Evolutionary conservation across 805 yeast species (phyloP), one percentile per base, ranked within the genome.

Genomic region (Schizosaccharomyces osmophilus): DNA sequence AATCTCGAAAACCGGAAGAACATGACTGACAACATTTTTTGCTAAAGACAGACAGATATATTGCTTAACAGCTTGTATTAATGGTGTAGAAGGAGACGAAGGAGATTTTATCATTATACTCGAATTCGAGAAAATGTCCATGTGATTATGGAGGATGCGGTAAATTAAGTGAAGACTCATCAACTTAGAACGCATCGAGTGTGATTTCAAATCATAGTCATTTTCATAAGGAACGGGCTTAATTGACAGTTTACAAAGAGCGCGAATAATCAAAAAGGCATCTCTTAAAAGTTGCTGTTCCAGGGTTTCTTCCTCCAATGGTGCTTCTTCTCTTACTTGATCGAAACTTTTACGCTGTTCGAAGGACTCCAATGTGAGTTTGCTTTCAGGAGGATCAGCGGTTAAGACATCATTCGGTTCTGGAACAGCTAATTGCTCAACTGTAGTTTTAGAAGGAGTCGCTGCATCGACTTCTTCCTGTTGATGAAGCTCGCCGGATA

Each of bases 191-290:
- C 98, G 81, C 65, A 93, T 87, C 1, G 90, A 84, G 68, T 90
- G 96, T 2, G 95, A 84, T 70, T 90, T 80, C 64, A 87, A 73
- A 42, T 82, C 79, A 45, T 83, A 85, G 59, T 62, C 62, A 51
- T 82, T n/a, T 17, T 57, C 77, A 24, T 68, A 70, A 13, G 68
- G 64, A 31, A 68, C 68, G 32, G 83, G 78, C 71, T 93, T 93
- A 59, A 86, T 85, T 2, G 97, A 85, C 19, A 93, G 78, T 69
- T 87, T 88, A 70, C 96, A 86, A 93, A 93, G 85, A 1, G 97
- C 90, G 69, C 99, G 80, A 72, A 93, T 88, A 2, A 93, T 79
- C 63, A 93, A 75, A 68, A 89, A 90, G 0, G 97, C 97, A 70
- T 93, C 99, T 67, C 87, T 89, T 22, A 87, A 82, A 1, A 77